Evolutionary conservation across 108 stramenopile genomes (phyloP), one percentile per base, ranked within the genome.

Genomic region (Seminavis robusta): DNA sequence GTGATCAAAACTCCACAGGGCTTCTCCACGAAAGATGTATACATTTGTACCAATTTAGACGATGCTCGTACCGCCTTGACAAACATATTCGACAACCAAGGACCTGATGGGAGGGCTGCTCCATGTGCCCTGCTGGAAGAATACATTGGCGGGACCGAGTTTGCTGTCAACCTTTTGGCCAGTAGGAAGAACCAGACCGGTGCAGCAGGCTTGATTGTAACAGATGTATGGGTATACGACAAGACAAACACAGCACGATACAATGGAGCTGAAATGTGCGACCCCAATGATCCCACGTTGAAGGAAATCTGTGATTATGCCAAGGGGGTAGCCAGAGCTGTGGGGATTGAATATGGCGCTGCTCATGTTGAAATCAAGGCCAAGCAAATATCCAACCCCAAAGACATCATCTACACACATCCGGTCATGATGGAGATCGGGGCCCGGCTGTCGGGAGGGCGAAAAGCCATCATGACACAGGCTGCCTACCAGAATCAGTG

Each of bases 1-100:
- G 79, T 80, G 4, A 74, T 80, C 0, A 80, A 80, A 37, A 80
- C 79, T 49, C 79, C 79, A 21, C 48, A 74, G 16, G 79, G 79
- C 9, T 69, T 76, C 56, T 43, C 62, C 17, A 80, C 79, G 3
- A 56, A 51, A 29, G 79, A 76, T 50, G 79, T 80, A 8, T 80
- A 62, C 57, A 80, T 80, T 58, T 80, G 79, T 45, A 63, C 73
- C 13, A 60, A 36, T 32, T 59, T 61, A 33, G 67, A 67, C 30
- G 74, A 76, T 36, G 74, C 79, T 5, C 42, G 59, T 15, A 34
- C 42, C 15, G 48, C 42, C 21, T 44, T 70, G 0, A 46, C 60
- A 19, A 29, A 76, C 8, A 80, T 80, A 64, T 70, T 80, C 9
- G 60, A 65, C 48, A 65, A 48, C 23, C 45, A 76, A 17, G 79